phyloP scores from a whole-genome alignment of 352 stramenopile genomes.

The Blastocystis sp. region DNA sequence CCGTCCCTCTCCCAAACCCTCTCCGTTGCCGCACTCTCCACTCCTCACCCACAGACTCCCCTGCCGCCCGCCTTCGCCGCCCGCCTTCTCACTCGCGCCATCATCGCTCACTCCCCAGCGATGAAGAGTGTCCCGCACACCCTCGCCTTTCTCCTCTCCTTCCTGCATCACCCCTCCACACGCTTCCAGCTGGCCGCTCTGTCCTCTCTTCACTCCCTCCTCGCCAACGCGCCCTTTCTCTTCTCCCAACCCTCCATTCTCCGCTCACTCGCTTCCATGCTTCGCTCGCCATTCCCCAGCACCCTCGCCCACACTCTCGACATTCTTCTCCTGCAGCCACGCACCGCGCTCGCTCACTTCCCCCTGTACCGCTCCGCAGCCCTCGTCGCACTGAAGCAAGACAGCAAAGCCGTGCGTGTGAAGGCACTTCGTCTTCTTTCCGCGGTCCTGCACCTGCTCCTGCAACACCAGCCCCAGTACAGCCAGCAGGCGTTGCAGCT shows the following conservation, averaged over 20 bases:
- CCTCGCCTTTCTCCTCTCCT: not conserved
- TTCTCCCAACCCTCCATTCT: not conserved
- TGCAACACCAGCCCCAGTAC: not conserved
- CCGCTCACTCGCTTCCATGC: not conserved
- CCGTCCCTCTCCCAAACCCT: not conserved
- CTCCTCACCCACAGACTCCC: not conserved
- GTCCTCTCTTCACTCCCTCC: not conserved
- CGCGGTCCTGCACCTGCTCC: not conserved
- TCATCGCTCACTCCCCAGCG: not conserved
- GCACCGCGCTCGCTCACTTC: not conserved
- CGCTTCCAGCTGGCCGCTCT: not conserved
- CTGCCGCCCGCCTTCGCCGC: not conserved
- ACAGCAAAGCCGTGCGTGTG: not conserved
- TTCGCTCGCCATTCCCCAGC: not conserved
- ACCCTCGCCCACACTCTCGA: not conserved
- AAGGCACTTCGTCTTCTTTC: not conserved
- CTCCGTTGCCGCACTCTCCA: not conserved
- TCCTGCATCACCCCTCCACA: not conserved
- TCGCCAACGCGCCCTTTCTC: conserved; percentile 9
- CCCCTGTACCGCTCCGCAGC: not conserved
- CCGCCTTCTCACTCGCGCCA: not conserved
- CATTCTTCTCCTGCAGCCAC: conserved; percentile 12
- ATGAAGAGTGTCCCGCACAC: not conserved
- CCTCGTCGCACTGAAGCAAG: not conserved
- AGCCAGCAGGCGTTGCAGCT: not conserved